phyloP scores from a whole-genome alignment of 75 land plant genomes.

The Cryptomeria japonica region DNA sequence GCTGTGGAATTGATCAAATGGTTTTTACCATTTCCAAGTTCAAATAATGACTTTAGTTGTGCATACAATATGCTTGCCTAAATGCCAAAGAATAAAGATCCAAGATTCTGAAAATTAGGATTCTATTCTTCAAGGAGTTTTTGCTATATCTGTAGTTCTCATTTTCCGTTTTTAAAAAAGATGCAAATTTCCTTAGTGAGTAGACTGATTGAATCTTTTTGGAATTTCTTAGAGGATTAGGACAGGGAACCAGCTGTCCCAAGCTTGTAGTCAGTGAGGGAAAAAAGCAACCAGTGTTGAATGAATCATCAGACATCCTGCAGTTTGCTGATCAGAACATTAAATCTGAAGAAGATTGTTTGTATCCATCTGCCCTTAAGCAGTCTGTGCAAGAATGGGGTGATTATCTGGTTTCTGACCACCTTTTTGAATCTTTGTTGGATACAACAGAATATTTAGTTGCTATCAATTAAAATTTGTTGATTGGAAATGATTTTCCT shows the following conservation, averaged over 20 bases:
- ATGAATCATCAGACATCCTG: conserved; percentile 43
- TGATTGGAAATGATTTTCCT: not conserved
- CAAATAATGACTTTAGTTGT: too few relatives aligned
- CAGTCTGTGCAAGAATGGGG: conserved; percentile 37
- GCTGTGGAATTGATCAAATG: too few relatives aligned
- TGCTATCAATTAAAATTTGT: not conserved
- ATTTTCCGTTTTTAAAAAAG: not conserved
- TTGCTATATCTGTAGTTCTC: not conserved
- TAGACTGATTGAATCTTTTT: conserved; percentile 2
- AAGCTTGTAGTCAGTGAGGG: conserved; percentile 38
- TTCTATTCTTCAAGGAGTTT: not conserved
- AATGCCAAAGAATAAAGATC: not conserved
- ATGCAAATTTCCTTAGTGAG: not conserved
- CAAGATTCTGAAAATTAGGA: not conserved
- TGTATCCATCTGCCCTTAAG: conserved; percentile 31
- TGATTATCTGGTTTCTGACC: conserved; percentile 10
- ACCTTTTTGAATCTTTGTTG: not conserved
- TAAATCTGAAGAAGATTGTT: conserved; percentile 22
- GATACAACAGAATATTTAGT: not conserved
- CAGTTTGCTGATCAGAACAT: conserved; percentile 35
- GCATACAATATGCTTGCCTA: not conserved
- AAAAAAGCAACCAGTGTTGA: conserved; percentile 21
- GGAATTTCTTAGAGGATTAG: conserved; percentile 31
- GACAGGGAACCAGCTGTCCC: conserved; percentile 47
- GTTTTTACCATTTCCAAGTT: too few relatives aligned